A percentile compares a stretch with the other conserved stretches of the same genome.
phyloP scores from a whole-genome alignment of 495 filamentous ascomycete genomes.

The Collariella sp. region DNA sequence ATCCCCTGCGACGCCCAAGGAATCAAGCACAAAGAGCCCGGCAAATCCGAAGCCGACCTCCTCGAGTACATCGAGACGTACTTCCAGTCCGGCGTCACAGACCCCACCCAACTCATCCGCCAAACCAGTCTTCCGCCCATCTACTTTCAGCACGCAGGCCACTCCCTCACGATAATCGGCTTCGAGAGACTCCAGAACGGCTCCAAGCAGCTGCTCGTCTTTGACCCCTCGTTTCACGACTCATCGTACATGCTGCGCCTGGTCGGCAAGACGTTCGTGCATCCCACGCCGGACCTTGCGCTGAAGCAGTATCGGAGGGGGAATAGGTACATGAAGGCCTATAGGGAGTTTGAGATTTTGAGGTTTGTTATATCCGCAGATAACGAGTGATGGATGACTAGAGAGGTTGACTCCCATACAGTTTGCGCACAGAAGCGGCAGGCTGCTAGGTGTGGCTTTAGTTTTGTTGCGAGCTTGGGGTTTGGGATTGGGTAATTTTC shows the following conservation, averaged over 20 bases:
- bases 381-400: not conserved
- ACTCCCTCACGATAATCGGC: constrained; percentile 88
- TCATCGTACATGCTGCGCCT: constrained; percentile 52
- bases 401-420: not conserved
- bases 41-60: constrained; percentile 37
- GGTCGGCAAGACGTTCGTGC: constrained; percentile 38
- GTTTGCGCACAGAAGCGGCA: not conserved
- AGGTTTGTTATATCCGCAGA: constrained; percentile 43
- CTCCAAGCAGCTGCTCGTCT: constrained; percentile 65
- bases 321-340: constrained; percentile 56
- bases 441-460: not conserved
- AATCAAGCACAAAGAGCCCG: constrained; percentile 28
- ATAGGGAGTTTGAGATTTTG: constrained; percentile 68
- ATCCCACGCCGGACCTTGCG: constrained; percentile 43
- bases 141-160: constrained; percentile 86
- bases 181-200: constrained; percentile 63
- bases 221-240: constrained; percentile 81
- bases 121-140: constrained; percentile 68
- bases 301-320: constrained; percentile 67
- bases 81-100: constrained; percentile 48
- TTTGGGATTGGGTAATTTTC: not conserved
- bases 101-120: constrained; percentile 46
- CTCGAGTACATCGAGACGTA: constrained; percentile 64
- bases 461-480: not conserved
- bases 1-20: constrained; percentile 43